These are phyloP conservation scores for Cladobotryum protrusum DNA, from an alignment of 2,329 filamentous ascomycete genomes.

Conservation along the genomic window DNA sequence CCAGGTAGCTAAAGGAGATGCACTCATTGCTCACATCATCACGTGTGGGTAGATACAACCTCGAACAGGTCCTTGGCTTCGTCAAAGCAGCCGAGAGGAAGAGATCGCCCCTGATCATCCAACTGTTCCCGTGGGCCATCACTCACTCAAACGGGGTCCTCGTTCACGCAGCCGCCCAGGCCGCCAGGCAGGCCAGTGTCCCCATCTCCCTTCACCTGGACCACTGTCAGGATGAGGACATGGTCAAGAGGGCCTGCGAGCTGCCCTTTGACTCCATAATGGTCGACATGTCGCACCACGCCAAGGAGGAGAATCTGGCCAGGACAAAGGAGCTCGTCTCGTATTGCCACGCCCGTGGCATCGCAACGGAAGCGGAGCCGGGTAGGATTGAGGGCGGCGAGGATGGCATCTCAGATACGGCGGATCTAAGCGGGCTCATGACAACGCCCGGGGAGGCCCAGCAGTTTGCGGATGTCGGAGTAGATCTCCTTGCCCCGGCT, in stretches of 20 bases:
- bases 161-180: slow-evolving; percentile 48
- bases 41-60: slow-evolving; percentile 11
- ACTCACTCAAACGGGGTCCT: slow-evolving; percentile 52
- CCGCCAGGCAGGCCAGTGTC: slow-evolving; percentile 47
- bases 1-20: too few relatives aligned
- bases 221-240: slow-evolving; percentile 55
- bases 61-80: slow-evolving; percentile 62
- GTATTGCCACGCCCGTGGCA: slow-evolving; percentile 57
- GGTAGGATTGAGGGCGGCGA: slow-evolving; percentile 59
- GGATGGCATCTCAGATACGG: slow-evolving; percentile 52
- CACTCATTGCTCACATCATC: not conserved
- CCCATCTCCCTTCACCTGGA: slow-evolving; percentile 59
- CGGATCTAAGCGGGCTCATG: slow-evolving; percentile 40
- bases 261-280: slow-evolving; percentile 64
- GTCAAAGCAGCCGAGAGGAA: slow-evolving; percentile 63
- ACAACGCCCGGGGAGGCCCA: slow-evolving; percentile 64
- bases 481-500: slow-evolving; percentile 66
- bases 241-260: slow-evolving; percentile 50
- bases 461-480: slow-evolving; percentile 63
- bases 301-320: slow-evolving; percentile 63
- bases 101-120: slow-evolving; percentile 58
- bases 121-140: slow-evolving; percentile 66
- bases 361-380: slow-evolving; percentile 63
- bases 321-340: slow-evolving; percentile 54
- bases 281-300: slow-evolving; percentile 71